A percentile compares a stretch with the other conserved stretches of the same genome.
phyloP scores from a whole-genome alignment of 805 yeast genomes.

The Saturnispora besseyi region DNA sequence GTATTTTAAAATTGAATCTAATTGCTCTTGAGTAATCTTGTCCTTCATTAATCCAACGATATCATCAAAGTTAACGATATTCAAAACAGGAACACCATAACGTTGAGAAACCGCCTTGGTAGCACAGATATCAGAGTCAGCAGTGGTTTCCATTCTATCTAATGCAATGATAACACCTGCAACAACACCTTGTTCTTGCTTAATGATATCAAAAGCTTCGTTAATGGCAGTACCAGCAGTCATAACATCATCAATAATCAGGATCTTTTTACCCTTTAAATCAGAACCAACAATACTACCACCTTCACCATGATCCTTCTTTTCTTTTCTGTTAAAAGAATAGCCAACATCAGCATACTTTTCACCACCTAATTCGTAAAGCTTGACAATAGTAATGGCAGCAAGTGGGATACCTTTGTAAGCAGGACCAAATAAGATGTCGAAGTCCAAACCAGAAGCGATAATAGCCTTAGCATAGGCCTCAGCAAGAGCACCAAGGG shows the following conservation, averaged over 20 bases:
- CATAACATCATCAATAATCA: slow-evolving; percentile 94
- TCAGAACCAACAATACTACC: slow-evolving; percentile 86
- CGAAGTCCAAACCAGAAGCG: slow-evolving; percentile 73
- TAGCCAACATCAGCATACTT: slow-evolving; percentile 68
- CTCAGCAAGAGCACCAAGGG: slow-evolving; percentile 71
- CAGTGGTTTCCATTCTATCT: slow-evolving; percentile 88
- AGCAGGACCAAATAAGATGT: slow-evolving; percentile 93
- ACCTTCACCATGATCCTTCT: slow-evolving; percentile 98
- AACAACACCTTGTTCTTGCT: slow-evolving; percentile 57
- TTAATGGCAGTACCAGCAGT: slow-evolving; percentile 98
- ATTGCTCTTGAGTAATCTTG: slow-evolving; percentile 49
- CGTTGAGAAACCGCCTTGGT: slow-evolving; percentile 68
- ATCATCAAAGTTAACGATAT: slow-evolving; percentile 70
- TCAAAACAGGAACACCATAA: slow-evolving; percentile 73
- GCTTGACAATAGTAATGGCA: slow-evolving; percentile 84
- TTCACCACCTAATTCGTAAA: slow-evolving; percentile 83
- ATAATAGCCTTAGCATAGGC: slow-evolving; percentile 87
- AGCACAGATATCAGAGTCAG: slow-evolving; percentile 58
- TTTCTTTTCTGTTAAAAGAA: slow-evolving; percentile 94
- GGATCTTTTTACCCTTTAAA: slow-evolving; percentile 59
- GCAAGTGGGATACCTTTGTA: slow-evolving; percentile 96
- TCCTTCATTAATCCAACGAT: slow-evolving; percentile 52
- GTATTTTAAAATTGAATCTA: slow-evolving; percentile 50
- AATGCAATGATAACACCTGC: slow-evolving; percentile 85
- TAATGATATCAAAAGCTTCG: slow-evolving; percentile 81